phyloP scores from a whole-genome alignment of 352 stramenopile genomes.

The Pythium pyrilobum region DNA sequence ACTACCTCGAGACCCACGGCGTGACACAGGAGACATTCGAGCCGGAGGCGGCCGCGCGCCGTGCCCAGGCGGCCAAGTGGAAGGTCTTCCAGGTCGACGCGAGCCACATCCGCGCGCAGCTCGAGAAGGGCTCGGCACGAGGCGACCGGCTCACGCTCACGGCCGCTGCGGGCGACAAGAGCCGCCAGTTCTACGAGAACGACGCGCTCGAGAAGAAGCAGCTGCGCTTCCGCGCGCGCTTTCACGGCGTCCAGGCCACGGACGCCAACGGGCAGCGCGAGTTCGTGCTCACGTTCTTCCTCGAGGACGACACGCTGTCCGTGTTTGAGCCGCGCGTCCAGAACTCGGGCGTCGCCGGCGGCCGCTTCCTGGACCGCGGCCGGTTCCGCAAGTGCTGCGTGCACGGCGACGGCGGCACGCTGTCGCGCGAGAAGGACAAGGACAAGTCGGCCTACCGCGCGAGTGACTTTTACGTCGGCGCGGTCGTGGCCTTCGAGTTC shows the following conservation, averaged over 20 bases:
- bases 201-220: conserved; percentile 57
- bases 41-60: not conserved
- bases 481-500: conserved; percentile 63
- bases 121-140: too few species aligned
- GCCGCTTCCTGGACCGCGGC: conserved; percentile 72
- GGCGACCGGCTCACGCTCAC: not conserved
- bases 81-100: conserved; percentile 43
- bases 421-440: conserved; percentile 30
- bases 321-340: conserved; percentile 66
- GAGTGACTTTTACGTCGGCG: conserved; percentile 69
- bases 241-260: conserved; percentile 27
- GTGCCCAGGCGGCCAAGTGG: conserved; percentile 35
- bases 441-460: conserved; percentile 32
- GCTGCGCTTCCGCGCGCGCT: conserved; percentile 68
- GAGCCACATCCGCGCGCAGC: conserved; percentile 15
- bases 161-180: not conserved
- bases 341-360: conserved; percentile 63
- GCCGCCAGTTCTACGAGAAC: conserved; percentile 26
- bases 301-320: conserved; percentile 72
- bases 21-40: conserved; percentile 72
- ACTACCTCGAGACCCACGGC: conserved; percentile 80
- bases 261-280: conserved; percentile 43
- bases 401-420: conserved; percentile 12
- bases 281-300: conserved; percentile 79
- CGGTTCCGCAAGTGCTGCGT: conserved; percentile 48